Conservation (phyloP, 192 early-diverging fungal species). For the Coemansia sp. region DNA sequence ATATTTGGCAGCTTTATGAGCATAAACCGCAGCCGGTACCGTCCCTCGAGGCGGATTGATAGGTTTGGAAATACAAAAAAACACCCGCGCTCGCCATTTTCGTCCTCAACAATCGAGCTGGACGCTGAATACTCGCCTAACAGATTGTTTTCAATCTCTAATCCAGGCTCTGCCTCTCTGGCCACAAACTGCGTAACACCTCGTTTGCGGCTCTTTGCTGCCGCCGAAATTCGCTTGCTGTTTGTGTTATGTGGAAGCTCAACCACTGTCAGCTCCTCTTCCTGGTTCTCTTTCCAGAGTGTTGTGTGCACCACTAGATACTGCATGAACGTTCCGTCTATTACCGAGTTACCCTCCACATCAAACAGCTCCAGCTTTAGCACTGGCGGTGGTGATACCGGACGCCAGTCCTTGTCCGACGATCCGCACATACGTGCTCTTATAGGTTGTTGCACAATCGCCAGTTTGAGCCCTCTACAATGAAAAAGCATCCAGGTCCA, state of each 20-base stretch:
- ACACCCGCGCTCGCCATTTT: slow-evolving; percentile 61
- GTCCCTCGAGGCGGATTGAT: slow-evolving; percentile 71
- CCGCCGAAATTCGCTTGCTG: slow-evolving; percentile 54
- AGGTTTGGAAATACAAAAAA: slow-evolving; percentile 81
- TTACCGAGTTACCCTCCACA: slow-evolving; percentile 49
- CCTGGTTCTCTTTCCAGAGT: slow-evolving; percentile 35
- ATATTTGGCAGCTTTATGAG: slow-evolving; percentile 69
- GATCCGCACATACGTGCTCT: slow-evolving; percentile 81
- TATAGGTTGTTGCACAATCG: slow-evolving; percentile 73
- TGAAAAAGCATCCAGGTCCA: neutral
- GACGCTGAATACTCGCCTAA: slow-evolving; percentile 47
- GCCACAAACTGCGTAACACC: slow-evolving; percentile 47
- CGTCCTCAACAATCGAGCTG: slow-evolving; percentile 47
- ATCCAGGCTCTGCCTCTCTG: slow-evolving; percentile 23
- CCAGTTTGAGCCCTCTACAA: slow-evolving; percentile 57
- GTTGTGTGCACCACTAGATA: slow-evolving; percentile 55
- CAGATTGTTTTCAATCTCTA: slow-evolving; percentile 50
- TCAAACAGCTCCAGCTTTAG: slow-evolving; percentile 67
- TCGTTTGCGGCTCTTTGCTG: slow-evolving; percentile 53
- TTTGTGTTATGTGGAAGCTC: slow-evolving; percentile 51
- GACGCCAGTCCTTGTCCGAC: slow-evolving; percentile 78
- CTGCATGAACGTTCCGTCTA: slow-evolving; percentile 51
- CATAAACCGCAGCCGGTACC: slow-evolving; percentile 68
- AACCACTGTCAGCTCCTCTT: slow-evolving; percentile 43
- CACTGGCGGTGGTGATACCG: slow-evolving; percentile 76